Conservation (phyloP, 1,284 basidiomycete species). For the Heterobasidion irregulare region DNA sequence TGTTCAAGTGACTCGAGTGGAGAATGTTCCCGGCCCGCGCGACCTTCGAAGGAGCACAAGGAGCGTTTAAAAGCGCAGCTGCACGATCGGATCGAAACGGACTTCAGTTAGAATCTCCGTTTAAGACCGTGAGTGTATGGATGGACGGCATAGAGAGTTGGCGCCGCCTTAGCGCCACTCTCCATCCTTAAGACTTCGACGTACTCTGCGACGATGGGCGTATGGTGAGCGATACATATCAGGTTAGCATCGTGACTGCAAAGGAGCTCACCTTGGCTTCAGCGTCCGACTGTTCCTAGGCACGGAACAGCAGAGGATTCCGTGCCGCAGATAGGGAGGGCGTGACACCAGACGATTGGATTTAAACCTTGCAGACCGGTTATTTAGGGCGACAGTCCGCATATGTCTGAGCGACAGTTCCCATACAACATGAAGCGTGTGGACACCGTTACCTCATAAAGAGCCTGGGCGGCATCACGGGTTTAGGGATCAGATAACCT, state of each 20-base stretch:
- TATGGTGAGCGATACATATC: neutral
- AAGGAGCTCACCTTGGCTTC: neutral
- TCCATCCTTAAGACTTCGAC: neutral
- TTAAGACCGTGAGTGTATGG: too few species aligned
- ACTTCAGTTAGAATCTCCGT: too few species aligned
- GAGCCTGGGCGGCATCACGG: neutral
- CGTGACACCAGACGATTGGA: neutral
- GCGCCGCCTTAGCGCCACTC: too few species aligned
- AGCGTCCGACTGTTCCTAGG: neutral
- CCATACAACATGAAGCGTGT: slow-evolving; percentile 3
- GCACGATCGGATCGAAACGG: too few species aligned
- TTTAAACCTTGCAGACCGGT: neutral
- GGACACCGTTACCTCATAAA: neutral
- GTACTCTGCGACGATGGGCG: neutral
- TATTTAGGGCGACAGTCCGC: neutral
- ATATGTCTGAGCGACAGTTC: slow-evolving; percentile 1
- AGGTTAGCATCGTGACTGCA: neutral
- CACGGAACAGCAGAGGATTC: neutral
- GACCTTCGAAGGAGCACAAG: too few species aligned
- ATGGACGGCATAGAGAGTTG: too few species aligned
- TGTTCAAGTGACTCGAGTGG: too few species aligned
- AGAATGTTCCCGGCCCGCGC: too few species aligned
- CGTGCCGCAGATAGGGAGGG: neutral
- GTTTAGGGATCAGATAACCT: neutral
- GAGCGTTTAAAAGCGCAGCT: too few species aligned